A percentile compares a stretch with the other conserved stretches of the same genome.
These are phyloP conservation scores for Cladosporium colombiae DNA, from an alignment of 2,329 filamentous ascomycete genomes.

Conservation along the genomic window DNA sequence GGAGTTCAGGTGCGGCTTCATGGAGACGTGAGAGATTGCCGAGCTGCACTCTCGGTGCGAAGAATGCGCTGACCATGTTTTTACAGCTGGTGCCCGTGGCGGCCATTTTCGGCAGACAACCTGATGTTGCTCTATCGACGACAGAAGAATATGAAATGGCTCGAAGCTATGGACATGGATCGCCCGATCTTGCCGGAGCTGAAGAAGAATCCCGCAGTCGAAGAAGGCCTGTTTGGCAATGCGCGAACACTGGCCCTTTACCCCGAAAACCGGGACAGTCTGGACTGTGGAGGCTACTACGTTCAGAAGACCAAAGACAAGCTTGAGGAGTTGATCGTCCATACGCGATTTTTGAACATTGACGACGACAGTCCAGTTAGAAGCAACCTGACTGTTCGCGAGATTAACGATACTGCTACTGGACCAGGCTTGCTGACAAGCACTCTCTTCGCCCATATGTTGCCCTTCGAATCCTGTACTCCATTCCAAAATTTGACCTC, in stretches of 20 bases:
- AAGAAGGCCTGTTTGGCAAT: slow-evolving; percentile 45
- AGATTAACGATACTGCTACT: slow-evolving; percentile 50
- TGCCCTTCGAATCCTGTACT: slow-evolving; percentile 49
- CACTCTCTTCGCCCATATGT: slow-evolving; percentile 49
- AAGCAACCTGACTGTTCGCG: slow-evolving; percentile 34
- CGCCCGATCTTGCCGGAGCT: slow-evolving; percentile 44
- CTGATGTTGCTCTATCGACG: slow-evolving; percentile 50
- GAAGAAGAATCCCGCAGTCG: slow-evolving; percentile 42
- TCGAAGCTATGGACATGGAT: slow-evolving; percentile 51
- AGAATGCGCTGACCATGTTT: slow-evolving; percentile 24
- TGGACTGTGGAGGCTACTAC: slow-evolving; percentile 47
- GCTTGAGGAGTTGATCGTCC: slow-evolving; percentile 50
- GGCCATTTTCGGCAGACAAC: slow-evolving; percentile 50
- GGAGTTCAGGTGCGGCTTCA: slow-evolving; percentile 42
- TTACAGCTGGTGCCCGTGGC: slow-evolving; percentile 51
- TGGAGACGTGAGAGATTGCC: slow-evolving; percentile 19
- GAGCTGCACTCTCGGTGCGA: slow-evolving; percentile 21
- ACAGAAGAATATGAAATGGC: slow-evolving; percentile 51
- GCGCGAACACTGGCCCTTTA: slow-evolving; percentile 49
- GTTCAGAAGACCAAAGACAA: slow-evolving; percentile 43
- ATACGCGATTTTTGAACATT: slow-evolving; percentile 48
- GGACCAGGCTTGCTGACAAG: slow-evolving; percentile 49
- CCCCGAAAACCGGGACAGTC: slow-evolving; percentile 47
- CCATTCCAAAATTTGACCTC: slow-evolving; percentile 46
- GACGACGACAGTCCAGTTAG: slow-evolving; percentile 35